These are phyloP conservation scores for Claviceps fusiformis DNA, from an alignment of 2,329 filamentous ascomycete genomes.

Conservation along the genomic window DNA sequence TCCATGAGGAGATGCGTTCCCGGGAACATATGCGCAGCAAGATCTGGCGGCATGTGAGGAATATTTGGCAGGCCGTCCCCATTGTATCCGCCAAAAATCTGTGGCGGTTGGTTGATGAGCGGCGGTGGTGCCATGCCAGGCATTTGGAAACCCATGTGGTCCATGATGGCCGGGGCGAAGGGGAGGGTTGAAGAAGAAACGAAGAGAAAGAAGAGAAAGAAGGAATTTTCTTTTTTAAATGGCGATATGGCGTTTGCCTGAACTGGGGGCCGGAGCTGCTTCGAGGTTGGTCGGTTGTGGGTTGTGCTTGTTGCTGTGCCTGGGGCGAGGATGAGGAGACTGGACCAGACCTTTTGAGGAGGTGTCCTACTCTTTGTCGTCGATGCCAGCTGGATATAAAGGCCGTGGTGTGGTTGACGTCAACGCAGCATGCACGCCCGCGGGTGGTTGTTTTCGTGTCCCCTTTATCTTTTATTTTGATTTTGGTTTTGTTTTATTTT, in stretches of 20 bases:
- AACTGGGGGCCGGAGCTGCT: too few species aligned
- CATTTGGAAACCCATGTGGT: constrained; percentile 46
- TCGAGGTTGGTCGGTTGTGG: too few species aligned
- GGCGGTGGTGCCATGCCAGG: constrained; percentile 40
- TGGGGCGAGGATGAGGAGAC: background rate
- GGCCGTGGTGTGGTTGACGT: background rate
- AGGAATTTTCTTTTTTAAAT: too few species aligned
- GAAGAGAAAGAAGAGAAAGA: too few species aligned
- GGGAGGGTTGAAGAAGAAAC: too few species aligned
- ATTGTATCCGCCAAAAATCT: constrained; percentile 53
- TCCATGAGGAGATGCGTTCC: constrained; percentile 44
- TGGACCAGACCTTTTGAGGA: background rate
- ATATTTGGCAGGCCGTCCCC: constrained; percentile 44
- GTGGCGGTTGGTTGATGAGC: constrained; percentile 52
- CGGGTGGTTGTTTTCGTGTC: too few species aligned
- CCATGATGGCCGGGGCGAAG: constrained; percentile 15
- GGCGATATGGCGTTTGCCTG: too few species aligned
- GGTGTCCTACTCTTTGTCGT: background rate
- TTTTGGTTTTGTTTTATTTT: background rate
- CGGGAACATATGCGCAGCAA: constrained; percentile 46
- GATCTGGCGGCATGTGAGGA: constrained; percentile 39
- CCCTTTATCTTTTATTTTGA: too few species aligned
- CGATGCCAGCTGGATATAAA: background rate
- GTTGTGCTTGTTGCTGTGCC: too few species aligned
- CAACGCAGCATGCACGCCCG: background rate